Evolutionary conservation across 2,329 filamentous ascomycete genomes (phyloP).

Genomic region (Amauroascus niger): DNA sequence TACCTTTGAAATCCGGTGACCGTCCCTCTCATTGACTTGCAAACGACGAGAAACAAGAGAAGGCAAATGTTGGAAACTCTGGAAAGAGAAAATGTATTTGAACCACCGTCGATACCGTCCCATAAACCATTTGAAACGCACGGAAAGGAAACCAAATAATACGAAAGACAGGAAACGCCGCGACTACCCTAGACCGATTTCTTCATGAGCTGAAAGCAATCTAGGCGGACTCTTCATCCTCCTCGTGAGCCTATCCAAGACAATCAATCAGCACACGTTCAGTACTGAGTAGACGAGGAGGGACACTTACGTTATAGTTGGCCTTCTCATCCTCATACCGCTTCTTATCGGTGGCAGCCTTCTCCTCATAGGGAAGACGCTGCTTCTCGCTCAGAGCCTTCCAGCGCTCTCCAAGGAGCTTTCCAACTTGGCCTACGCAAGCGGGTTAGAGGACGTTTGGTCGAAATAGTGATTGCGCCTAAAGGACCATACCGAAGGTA

Average conservation of each 20-base stretch:
- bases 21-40: constrained; percentile 6
- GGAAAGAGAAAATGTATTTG: constrained; percentile 9
- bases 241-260: constrained; percentile 14
- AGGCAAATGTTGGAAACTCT: not conserved
- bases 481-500: constrained; percentile 60
- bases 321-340: constrained; percentile 97
- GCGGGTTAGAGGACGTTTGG: not conserved
- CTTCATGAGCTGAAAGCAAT: constrained; percentile 1
- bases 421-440: constrained; percentile 78
- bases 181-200: constrained; percentile 7
- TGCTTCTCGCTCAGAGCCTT: constrained; percentile 93
- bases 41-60: not conserved
- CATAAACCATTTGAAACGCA: constrained; percentile 8
- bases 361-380: constrained; percentile 86
- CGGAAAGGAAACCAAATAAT: constrained; percentile 6
- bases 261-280: not conserved
- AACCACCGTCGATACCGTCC: constrained; percentile 14
- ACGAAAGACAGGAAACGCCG: constrained; percentile 11
- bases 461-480: not conserved
- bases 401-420: constrained; percentile 96
- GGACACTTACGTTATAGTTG: constrained; percentile 66
- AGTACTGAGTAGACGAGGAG: not conserved
- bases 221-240: constrained; percentile 18
- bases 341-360: constrained; percentile 97
- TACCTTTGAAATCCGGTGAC: constrained; percentile 12